A percentile compares a stretch with the other conserved stretches of the same genome.
phyloP scores from a whole-genome alignment of 1,284 basidiomycete genomes.

The Mycena citricolor region DNA sequence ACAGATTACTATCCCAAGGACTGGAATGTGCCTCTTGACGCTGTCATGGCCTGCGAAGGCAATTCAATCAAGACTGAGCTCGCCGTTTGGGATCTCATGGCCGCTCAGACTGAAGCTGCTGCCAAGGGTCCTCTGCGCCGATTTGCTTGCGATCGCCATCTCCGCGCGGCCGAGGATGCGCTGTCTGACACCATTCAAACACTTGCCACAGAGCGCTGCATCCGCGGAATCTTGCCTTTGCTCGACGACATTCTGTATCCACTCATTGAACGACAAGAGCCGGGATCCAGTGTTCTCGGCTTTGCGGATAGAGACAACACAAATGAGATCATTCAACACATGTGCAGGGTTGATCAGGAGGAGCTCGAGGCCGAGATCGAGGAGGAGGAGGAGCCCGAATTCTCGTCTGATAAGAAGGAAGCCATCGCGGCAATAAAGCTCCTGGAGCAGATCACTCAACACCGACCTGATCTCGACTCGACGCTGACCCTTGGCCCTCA shows the following conservation, averaged over 20 bases:
- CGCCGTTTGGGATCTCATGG: conserved; percentile 1
- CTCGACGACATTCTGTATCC: conserved; percentile 3
- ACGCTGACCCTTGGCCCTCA: too few relatives aligned
- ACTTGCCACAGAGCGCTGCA: neutral
- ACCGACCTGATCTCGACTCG: too few relatives aligned
- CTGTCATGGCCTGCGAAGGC: conserved; percentile 5
- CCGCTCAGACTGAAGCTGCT: too few relatives aligned
- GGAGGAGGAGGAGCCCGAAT: neutral
- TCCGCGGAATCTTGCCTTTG: neutral
- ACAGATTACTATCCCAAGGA: conserved; percentile 1
- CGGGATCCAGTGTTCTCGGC: neutral
- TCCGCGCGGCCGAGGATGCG: neutral
- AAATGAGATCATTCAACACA: neutral
- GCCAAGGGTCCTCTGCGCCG: too few relatives aligned
- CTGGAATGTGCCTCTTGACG: conserved; percentile 17
- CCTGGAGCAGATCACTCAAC: too few relatives aligned
- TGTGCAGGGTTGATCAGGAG: too few relatives aligned
- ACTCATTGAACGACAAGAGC: conserved; percentile 1
- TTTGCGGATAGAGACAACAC: conserved; percentile 1
- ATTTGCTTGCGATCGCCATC: neutral
- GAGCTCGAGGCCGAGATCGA: neutral
- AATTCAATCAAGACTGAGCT: neutral
- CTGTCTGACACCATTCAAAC: neutral
- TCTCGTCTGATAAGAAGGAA: too few relatives aligned
- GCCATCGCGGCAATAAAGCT: too few relatives aligned